Evolutionary conservation across 2,329 filamentous ascomycete genomes (phyloP), one percentile per base, ranked within the genome.

Genomic region (Fusarium sp.): DNA sequence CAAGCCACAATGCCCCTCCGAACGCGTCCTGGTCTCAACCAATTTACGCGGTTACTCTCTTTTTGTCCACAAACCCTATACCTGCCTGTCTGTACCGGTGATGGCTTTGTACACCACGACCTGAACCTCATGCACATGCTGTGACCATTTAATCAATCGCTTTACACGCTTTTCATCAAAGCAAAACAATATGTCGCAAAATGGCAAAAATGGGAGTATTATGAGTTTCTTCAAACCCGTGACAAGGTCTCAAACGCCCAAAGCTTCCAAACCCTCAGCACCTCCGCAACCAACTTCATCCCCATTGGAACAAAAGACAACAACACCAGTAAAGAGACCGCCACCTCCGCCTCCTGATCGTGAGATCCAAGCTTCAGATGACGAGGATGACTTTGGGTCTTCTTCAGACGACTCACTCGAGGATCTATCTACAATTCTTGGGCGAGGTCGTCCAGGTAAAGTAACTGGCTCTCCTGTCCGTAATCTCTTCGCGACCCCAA

Each of bases 281-380:
- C 73, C 56, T 53, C 72, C 43, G 64, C 66, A 62, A 22, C 67
- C 67, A 14, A 67, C 68, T 22, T 73, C 74, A 22, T 75, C 75
- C 22, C 70, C 72, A 14, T 60, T 62, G n/a, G 60, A 74, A 50
- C 46, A 70, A 43, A 74, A 72, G 50, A 44, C 43, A 17, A 49
- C 59, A 19, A 77, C 75, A n/a, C 74, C 76, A n/a, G 52, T 52
- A 39, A 71, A 70, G 53, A 49, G 60, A 11, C 47, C 54, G 22
- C 39, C 68, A 60, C 49, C 57, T 10, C 68, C 79, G 48, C 79
- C 83, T 60, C 81, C 87, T 75, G 82, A 87, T 71, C 78, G 87
- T 14, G 80, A 90, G 56, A 91, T 94, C 40, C 84, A 84, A 45
- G 89, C 87, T 54, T 94, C 92, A 0, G 92, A 94, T 72, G 90